A percentile compares a stretch with the other conserved stretches of the same genome.
Conservation (phyloP, 208 protist species). For the Crithidia sp. region DNA sequence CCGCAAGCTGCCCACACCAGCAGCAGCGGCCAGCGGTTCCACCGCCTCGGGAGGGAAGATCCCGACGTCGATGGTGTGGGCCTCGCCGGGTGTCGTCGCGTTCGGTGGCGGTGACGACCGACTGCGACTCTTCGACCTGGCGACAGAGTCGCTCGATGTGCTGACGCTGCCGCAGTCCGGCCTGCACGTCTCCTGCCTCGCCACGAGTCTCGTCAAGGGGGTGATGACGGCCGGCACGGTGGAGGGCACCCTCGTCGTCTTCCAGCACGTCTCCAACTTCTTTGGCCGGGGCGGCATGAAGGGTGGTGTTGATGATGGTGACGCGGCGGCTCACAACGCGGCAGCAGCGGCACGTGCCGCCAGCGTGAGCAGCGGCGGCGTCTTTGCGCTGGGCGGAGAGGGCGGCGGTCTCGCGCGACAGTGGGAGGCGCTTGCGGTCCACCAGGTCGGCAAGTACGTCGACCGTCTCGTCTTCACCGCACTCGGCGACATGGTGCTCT, state of each 20-base stretch:
- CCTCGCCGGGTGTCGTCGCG: slow-evolving; percentile 64
- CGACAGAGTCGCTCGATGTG: slow-evolving; percentile 73
- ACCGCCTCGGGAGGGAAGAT: slow-evolving; percentile 34
- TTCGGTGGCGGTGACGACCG: slow-evolving; percentile 81
- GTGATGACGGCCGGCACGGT: slow-evolving; percentile 65
- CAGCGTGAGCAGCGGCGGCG: not conserved
- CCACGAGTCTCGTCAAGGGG: slow-evolving; percentile 37
- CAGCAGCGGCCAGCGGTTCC: slow-evolving; percentile 24
- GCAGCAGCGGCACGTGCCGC: not conserved
- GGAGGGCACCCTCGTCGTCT: slow-evolving; percentile 75
- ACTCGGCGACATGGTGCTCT: slow-evolving; percentile 63
- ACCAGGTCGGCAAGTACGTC: slow-evolving; percentile 68
- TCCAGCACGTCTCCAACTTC: slow-evolving; percentile 31
- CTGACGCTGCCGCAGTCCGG: slow-evolving; percentile 60
- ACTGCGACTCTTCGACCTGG: slow-evolving; percentile 85
- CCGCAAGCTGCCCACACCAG: slow-evolving; percentile 73
- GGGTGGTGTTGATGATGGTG: not conserved
- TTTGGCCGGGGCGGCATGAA: not conserved
- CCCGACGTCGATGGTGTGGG: slow-evolving; percentile 78
- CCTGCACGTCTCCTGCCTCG: slow-evolving; percentile 63
- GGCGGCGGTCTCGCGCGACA: slow-evolving; percentile 36
- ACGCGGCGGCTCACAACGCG: not conserved
- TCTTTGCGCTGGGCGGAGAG: slow-evolving; percentile 11
- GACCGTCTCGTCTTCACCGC: slow-evolving; percentile 67
- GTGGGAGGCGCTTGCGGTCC: slow-evolving; percentile 79